Base-by-base conservation (phyloP, 1,284 basidiomycete species). In the Irpex rosettiformis region DNA sequence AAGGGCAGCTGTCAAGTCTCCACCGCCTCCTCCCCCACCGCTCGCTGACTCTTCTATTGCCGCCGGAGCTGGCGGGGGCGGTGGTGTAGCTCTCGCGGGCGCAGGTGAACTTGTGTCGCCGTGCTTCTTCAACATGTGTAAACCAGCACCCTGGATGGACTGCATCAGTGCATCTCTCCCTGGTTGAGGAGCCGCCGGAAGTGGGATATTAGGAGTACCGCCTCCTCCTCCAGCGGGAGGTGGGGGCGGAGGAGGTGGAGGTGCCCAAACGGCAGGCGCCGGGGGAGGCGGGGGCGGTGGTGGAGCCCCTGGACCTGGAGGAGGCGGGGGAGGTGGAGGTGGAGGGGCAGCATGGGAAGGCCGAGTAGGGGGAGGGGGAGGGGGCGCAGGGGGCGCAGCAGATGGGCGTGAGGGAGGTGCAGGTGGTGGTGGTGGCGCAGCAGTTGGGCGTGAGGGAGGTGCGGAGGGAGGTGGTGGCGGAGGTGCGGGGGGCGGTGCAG, bases 41-140 rank as follows among this genome's bases (percentile, higher is more conserved):
- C 68, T 77, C 77, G 52, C 73, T 76, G 29, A 68, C 27, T 61
- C 59, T 59, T 68, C 69, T 21, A 75, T 81, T 30, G 77, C 80
- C 1, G 75, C 78, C 6, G 72, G 67, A 1, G 77, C 80, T 1
- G 75, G 78, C 6, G 72, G 67, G 1, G 76, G 76, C 29, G 78
- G 70, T 54, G 69, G 68, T 27, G 66, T 60, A 7, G 72, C 69
- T 49, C 70, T 57, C 61, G 66, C 57, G 33, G 75, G 69, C 11
- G 76, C 64, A 18, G 71, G 66, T 47, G 75, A 70, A 10, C 70
- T 68, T 67, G 73, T 11, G 69, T 65, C 56, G 68, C 61, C 81
- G 5, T 84, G 84, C 75, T 93, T 94, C 64, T 84, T 84, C 55
- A 98, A 80, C 4, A 85, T 80, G 68, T 89, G 83, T 0, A 97